These are phyloP conservation scores for Plasmodium ovale DNA, from an alignment of 169 alveolate species.

Conservation along the genomic window DNA sequence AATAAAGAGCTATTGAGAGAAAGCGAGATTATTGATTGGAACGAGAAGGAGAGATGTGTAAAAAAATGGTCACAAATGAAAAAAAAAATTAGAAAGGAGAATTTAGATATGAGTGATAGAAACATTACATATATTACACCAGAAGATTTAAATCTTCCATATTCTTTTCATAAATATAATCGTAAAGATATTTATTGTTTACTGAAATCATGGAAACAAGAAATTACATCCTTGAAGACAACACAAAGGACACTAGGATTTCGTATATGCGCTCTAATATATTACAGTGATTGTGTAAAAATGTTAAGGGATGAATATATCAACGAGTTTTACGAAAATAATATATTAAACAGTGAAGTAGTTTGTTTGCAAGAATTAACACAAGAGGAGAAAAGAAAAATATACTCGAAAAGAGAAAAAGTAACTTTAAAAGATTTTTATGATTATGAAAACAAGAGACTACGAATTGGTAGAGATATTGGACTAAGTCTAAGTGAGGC, in stretches of 20 bases:
- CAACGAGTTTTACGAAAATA: neutral
- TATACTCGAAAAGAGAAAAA: neutral
- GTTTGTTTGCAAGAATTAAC: neutral
- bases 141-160: constrained; percentile 38
- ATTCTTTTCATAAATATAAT: constrained; percentile 28
- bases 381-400: neutral
- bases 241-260: constrained; percentile 59
- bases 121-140: constrained; percentile 32
- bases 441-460: constrained; percentile 12
- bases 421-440: constrained; percentile 31
- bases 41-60: constrained; percentile 34
- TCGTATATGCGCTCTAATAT: constrained; percentile 62
- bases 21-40: constrained; percentile 18
- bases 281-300: neutral
- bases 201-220: constrained; percentile 70
- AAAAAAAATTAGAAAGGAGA: constrained; percentile 26
- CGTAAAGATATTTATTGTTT: constrained; percentile 46
- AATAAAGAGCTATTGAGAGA: constrained; percentile 17
- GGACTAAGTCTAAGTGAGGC: constrained; percentile 53
- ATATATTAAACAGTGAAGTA: neutral
- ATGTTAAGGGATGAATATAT: constrained; percentile 26
- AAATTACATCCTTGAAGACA: constrained; percentile 40
- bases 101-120: constrained; percentile 28
- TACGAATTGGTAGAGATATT: constrained; percentile 45
- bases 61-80: constrained; percentile 68